Percentiles rank a stretch among this genome's conserved stretches.
Conservation (phyloP, 2,329 filamentous ascomycete genomes). For the Penicillium olsonii region DNA sequence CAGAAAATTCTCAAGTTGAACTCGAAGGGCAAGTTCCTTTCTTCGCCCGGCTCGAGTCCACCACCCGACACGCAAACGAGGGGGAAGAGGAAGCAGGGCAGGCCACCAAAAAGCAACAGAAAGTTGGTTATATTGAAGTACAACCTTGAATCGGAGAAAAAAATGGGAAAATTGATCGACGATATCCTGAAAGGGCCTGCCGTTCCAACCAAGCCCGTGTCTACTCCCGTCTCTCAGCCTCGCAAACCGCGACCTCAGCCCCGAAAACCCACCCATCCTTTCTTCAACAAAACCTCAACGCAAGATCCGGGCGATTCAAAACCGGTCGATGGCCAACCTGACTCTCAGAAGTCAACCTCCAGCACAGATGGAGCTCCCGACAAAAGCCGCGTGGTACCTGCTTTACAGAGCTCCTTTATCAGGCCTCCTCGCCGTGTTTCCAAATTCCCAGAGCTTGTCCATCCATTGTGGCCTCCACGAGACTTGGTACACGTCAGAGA, state of each 20-base stretch:
- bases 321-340: neutral
- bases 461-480: slow-evolving; percentile 43
- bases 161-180: slow-evolving; percentile 63
- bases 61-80: slow-evolving; percentile 18
- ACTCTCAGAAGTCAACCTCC: neutral
- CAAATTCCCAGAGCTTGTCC: slow-evolving; percentile 34
- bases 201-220: slow-evolving; percentile 23
- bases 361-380: neutral
- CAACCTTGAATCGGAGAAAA: slow-evolving; percentile 49
- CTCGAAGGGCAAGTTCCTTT: slow-evolving; percentile 46
- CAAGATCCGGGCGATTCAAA: slow-evolving; percentile 16
- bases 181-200: slow-evolving; percentile 57
- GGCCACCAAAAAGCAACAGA: slow-evolving; percentile 25
- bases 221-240: slow-evolving; percentile 7
- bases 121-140: slow-evolving; percentile 62
- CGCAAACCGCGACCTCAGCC: slow-evolving; percentile 24
- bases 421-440: slow-evolving; percentile 23
- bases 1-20: slow-evolving; percentile 51
- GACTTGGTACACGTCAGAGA: slow-evolving; percentile 55
- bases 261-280: slow-evolving; percentile 63
- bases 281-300: slow-evolving; percentile 63
- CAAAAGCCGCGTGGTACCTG: slow-evolving; percentile 6
- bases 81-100: slow-evolving; percentile 35
- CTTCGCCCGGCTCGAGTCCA: slow-evolving; percentile 33
- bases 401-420: slow-evolving; percentile 6